Conservation (phyloP, 208 protist genomes). For the Leishmania mexicana region DNA sequence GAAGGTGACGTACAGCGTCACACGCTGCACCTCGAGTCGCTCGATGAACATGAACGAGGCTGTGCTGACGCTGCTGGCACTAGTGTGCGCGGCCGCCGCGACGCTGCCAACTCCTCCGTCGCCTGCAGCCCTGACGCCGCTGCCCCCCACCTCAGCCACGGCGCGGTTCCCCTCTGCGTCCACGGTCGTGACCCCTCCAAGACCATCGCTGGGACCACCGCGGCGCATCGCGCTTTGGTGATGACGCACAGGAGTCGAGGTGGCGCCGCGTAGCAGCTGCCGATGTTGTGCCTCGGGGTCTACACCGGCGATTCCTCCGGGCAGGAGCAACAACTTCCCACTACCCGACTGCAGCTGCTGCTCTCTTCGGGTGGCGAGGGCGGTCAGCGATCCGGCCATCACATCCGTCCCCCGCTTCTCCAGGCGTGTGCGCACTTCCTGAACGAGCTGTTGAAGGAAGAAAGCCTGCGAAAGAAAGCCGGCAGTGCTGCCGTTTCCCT, state of each 20-base stretch:
- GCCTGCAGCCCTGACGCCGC: neutral
- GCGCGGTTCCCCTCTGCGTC: neutral
- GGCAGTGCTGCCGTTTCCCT: conserved; percentile 5
- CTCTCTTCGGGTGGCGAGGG: conserved; percentile 3
- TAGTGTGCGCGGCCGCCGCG: neutral
- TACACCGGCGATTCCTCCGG: conserved; percentile 1
- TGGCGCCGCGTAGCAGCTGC: conserved; percentile 5
- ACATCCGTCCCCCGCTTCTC: conserved; percentile 21
- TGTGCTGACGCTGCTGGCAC: conserved; percentile 9
- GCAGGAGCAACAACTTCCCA: neutral
- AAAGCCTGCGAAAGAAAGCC: conserved; percentile 29
- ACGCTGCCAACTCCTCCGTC: neutral
- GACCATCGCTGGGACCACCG: conserved; percentile 14
- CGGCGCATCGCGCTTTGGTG: conserved; percentile 12
- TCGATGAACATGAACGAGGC: conserved; percentile 56
- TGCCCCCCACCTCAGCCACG: neutral
- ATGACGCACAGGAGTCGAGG: conserved; percentile 26
- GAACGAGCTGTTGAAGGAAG: conserved; percentile 31
- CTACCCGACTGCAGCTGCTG: conserved; percentile 4
- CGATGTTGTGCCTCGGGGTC: conserved; percentile 2
- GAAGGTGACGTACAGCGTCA: conserved; percentile 72
- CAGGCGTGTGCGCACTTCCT: conserved; percentile 28
- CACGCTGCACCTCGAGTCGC: conserved; percentile 41
- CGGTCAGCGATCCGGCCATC: conserved; percentile 25
- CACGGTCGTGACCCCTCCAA: conserved; percentile 2